Base-by-base conservation (phyloP, 2,329 filamentous ascomycete species). In the Exophiala sp. region DNA sequence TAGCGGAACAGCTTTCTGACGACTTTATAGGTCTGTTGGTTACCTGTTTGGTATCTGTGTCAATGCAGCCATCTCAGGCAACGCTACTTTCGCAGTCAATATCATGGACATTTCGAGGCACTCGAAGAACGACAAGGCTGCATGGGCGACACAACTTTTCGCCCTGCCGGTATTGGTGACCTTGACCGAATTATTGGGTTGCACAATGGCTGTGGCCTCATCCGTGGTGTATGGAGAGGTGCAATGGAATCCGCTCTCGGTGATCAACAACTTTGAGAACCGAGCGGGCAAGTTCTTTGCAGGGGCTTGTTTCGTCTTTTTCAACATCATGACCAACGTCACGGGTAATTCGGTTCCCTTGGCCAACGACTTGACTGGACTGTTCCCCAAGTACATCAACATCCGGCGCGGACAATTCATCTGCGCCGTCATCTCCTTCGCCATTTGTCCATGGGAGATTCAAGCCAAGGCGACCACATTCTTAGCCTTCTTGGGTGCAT, bases 151-250 rank as follows among this genome's bases (percentile, higher is more conserved):
- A 24, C 71, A 75, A 58, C 67, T 75, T 14, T 72, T 71, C 1
- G 70, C 73, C 40, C 71, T 79, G 57, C 76, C 77, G 34, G 65
- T 76, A 12, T 70, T 79, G 21, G 76, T 77, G 55, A 77, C 73
- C 2, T 66, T 74, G 56, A 78, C 72, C 65, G 78, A 72, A 39
- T 59, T 78, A 1, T 69, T 81, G 51, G 82, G 82, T 29, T 83
- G 84, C 61, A 72, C 82, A 18, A 78, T 80, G 20, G 79, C 81
- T 0, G 79, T 78, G 0, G 80, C 81, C 11, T 47, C 48, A n/a
- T 57, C 45, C 5, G 58, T 57, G 7, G 34, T 60, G 7, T 62
- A 62, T 33, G 58, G 55, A 18, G 52, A 66, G 6, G 70, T 74
- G 24, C 71, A 73, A 6, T 42, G 40, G 40, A 42, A 42, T 16